Evolutionary conservation across 306 rosid species (phyloP).

Genomic region (Dalbergia cultrata): DNA sequence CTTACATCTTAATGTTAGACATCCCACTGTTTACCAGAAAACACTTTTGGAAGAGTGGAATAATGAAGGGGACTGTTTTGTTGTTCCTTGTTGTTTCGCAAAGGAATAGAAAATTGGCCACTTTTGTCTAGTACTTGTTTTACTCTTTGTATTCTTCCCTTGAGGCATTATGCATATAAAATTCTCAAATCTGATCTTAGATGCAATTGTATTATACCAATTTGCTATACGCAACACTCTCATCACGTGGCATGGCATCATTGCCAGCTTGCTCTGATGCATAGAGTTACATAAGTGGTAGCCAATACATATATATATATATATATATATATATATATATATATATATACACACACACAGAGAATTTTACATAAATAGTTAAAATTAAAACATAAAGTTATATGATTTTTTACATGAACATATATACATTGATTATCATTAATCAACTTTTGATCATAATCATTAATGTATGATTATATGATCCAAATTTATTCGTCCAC

Average conservation of each 20-base stretch:
- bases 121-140: slow-evolving; percentile 19
- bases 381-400: no score
- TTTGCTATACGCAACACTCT: slow-evolving; percentile 9
- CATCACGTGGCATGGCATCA: slow-evolving; percentile 52
- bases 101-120: slow-evolving; percentile 40
- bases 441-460: no score
- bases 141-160: slow-evolving; percentile 9
- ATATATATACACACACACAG: background rate
- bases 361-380: no score
- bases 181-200: slow-evolving; percentile 30
- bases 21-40: slow-evolving; percentile 6
- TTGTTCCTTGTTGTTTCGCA: slow-evolving; percentile 15
- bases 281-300: slow-evolving; percentile 36
- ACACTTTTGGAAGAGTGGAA: slow-evolving; percentile 27
- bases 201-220: background rate
- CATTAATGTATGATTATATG: no score
- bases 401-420: no score
- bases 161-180: slow-evolving; percentile 20
- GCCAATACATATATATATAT: background rate
- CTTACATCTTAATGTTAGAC: background rate
- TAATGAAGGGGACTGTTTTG: slow-evolving; percentile 6
- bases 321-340: no score
- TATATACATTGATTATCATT: no score
- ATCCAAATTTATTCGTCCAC: no score
- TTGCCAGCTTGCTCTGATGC: slow-evolving; percentile 53